Percentiles rank a stretch among this genome's conserved stretches.
Conservation (phyloP, 179 eudicot genomes). For the Silene noctiflora region DNA sequence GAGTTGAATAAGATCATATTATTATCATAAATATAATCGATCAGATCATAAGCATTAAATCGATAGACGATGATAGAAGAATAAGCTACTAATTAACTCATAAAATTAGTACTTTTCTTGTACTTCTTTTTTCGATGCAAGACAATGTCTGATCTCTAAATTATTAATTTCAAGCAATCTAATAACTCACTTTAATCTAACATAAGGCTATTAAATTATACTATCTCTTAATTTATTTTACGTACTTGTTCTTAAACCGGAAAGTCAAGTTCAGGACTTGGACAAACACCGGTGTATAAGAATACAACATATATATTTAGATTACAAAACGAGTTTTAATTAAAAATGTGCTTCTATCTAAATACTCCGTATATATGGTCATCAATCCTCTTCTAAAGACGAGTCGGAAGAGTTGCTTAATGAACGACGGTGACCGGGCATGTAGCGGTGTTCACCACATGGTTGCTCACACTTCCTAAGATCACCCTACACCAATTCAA, state of each 20-base stretch:
- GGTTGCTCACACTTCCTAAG: slow-evolving; percentile 49
- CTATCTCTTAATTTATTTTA: background rate
- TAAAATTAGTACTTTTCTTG: too few species aligned
- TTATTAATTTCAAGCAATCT: too few species aligned
- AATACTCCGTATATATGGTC: background rate
- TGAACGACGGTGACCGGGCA: slow-evolving; percentile 48
- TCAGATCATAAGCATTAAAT: too few species aligned
- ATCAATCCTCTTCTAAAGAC: background rate
- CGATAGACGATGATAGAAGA: too few species aligned
- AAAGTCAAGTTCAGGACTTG: background rate
- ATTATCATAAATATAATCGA: too few species aligned
- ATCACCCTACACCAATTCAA: slow-evolving; percentile 28
- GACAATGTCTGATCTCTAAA: too few species aligned
- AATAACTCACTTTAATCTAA: too few species aligned
- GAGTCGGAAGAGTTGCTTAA: slow-evolving; percentile 1
- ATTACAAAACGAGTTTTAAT: background rate
- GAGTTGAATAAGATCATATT: too few species aligned
- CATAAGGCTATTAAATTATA: too few species aligned
- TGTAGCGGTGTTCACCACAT: slow-evolving; percentile 41
- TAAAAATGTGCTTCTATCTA: background rate
- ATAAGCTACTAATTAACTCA: too few species aligned
- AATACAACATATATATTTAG: too few species aligned
- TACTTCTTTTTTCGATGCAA: too few species aligned
- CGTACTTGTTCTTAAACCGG: background rate
- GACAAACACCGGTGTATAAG: background rate